Base-by-base conservation (phyloP, 352 stramenopile species). In the Pythium folliculosum region DNA sequence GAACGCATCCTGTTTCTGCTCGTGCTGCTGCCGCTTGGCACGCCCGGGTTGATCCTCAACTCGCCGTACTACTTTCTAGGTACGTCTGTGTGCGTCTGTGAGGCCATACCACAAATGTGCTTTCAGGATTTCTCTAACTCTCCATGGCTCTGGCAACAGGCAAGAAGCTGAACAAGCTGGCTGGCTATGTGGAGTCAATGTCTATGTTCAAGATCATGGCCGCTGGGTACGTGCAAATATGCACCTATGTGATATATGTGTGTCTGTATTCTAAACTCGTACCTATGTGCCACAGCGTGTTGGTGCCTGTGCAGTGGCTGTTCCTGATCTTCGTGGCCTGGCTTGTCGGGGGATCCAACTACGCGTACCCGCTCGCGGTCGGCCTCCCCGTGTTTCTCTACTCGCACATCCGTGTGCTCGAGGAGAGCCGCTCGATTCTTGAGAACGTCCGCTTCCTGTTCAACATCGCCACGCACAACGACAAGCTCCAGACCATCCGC, bases 161-260 rank as follows among this genome's bases (percentile, higher is more conserved):
- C 30, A 80, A 67, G 27, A 92, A 92, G 59, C 74, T 92, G 59
- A 92, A 92, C 60, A 81, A 66, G 37, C 56, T 86, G 2, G 84
- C 84, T 5, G 84, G 84, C 10, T 91, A 81, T 43, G 75, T 86
- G 51, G 82, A 92, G 71, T 92, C 82, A 23, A 86, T 82, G 70
- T 90, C 80, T 5, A 90, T 91, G 82, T 91, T 91, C 65, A 92
- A 92, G 71, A 89, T 91, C 60, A 88, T 90, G 56, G 82, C 79
- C 14, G 80, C 77, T 10, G 75, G 25, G 82, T 90, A 78, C 67
- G 82, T 25, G 38, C 16, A 35, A 17, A 38, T 32, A 32, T 6
- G 27, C 16, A 35, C 22, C 47, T 32, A 32, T 6, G 27, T 32
- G 27, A 32, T 32, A 32, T 5, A 2, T 45, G 10, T 19, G 10